Evolutionary conservation across 2,329 filamentous ascomycete genomes (phyloP), one percentile per base, ranked within the genome.

Genomic region (Neodidymelliopsis sp.): DNA sequence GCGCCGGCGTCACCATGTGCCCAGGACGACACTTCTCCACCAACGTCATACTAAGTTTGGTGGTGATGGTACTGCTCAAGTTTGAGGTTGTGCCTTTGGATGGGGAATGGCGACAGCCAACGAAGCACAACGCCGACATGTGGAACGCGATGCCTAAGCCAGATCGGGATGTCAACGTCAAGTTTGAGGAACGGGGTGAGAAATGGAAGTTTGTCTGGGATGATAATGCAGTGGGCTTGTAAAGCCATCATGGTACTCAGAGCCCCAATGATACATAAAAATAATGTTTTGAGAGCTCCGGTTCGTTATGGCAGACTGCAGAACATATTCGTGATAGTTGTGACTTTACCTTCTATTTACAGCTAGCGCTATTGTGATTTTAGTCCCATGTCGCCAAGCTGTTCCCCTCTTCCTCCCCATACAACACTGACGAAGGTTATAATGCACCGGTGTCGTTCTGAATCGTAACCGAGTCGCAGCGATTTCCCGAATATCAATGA

Each of bases 1-100:
- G 72, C 6, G 65, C 70, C 2, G 71, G 72, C 0, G 44, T 47
- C 4, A 67, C 63, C 0, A 62, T 74, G 43, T 75, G 73, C 45
- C 72, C 73, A 2, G 73, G 72, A 6, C 61, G 71, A 5, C 67
- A 74, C 45, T 75, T 74, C 41, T 72, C 72, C 0, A 70, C 48
- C 1, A 70, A 63, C 7, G 66, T 71, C 20, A 69, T 74, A 13
- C 29, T 71, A 10, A 60, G 63, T 5, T 42, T 72, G 7, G 65
- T 59, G 1, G 65, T 70, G 0, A 67, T 74, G 57, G 30, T 74
- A 12, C 27, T 73, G 10, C 29, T 70, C 24, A 57, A 69, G 6
- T 75, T 66, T 44, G 67, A 75, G 36, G 36, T 74, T 3, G 11
- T 27, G 11, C 63, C 69, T 0, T 7, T 31, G 0, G 33, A 51